Conservation (phyloP, 2,329 filamentous ascomycete genomes). For the Penicillium sp. region DNA sequence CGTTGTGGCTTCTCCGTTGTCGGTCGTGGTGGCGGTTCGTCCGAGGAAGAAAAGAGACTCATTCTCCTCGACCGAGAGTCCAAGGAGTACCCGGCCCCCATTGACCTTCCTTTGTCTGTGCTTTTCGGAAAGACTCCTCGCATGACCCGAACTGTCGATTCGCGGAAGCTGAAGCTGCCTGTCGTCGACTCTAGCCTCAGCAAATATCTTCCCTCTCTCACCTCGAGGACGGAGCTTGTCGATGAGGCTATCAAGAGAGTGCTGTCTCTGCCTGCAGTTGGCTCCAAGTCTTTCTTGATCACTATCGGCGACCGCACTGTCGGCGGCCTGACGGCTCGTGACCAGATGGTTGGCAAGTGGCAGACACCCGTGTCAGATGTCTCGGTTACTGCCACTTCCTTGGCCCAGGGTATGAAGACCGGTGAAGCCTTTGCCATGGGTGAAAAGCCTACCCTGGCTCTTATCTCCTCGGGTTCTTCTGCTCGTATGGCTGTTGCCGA, state of each 20-base stretch:
- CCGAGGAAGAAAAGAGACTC: slow-evolving; percentile 67
- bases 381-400: slow-evolving; percentile 82
- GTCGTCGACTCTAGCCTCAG: slow-evolving; percentile 74
- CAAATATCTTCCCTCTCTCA: slow-evolving; percentile 60
- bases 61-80: slow-evolving; percentile 80
- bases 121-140: slow-evolving; percentile 87
- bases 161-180: slow-evolving; percentile 64
- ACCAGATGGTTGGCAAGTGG: slow-evolving; percentile 97
- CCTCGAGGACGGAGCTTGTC: slow-evolving; percentile 50
- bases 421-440: slow-evolving; percentile 99
- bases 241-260: slow-evolving; percentile 75
- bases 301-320: slow-evolving; percentile 93
- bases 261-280: slow-evolving; percentile 80
- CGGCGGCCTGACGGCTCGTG: slow-evolving; percentile 80
- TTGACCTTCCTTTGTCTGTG: slow-evolving; percentile 84
- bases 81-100: slow-evolving; percentile 69
- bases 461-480: slow-evolving; percentile 86
- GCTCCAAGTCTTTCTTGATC: slow-evolving; percentile 96
- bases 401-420: slow-evolving; percentile 67
- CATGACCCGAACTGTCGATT: slow-evolving; percentile 70
- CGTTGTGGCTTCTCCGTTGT: slow-evolving; percentile 91
- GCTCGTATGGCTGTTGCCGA: slow-evolving; percentile 96
- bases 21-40: slow-evolving; percentile 66
- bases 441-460: slow-evolving; percentile 81
- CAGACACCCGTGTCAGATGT: slow-evolving; percentile 92